phyloP scores from a whole-genome alignment of 73 alveolate species.

The Paramecium bursaria region DNA sequence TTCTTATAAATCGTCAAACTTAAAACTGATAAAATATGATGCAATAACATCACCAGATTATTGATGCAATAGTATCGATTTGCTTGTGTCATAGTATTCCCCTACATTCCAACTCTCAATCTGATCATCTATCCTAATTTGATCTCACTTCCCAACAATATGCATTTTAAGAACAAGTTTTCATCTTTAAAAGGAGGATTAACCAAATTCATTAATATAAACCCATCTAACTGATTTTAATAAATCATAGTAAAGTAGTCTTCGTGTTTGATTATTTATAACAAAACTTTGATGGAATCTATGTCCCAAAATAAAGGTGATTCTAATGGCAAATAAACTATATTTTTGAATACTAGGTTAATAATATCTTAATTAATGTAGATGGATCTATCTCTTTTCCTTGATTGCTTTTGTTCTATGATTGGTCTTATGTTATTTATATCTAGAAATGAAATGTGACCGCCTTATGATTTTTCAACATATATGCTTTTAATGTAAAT shows the following conservation, averaged over 20 bases:
- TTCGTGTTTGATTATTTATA: constrained; percentile 9
- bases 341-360: background rate
- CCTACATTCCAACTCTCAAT: background rate
- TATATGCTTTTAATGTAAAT: constrained; percentile 32
- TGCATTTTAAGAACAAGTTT: constrained; percentile 16
- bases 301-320: constrained; percentile 55
- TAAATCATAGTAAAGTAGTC: constrained; percentile 11
- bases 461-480: background rate
- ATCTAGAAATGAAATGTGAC: background rate
- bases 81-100: constrained; percentile 18
- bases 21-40: constrained; percentile 12
- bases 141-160: background rate
- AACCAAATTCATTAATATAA: constrained; percentile 5
- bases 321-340: constrained; percentile 9
- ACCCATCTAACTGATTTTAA: constrained; percentile 55
- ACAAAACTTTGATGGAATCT: constrained; percentile 18
- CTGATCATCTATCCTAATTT: background rate
- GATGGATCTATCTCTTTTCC: constrained; percentile 5
- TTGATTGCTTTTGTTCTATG: background rate
- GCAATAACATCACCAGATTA: constrained; percentile 13
- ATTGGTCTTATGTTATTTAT: too few relatives aligned
- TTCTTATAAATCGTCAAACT: constrained; percentile 38
- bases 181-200: constrained; percentile 56
- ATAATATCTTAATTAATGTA: constrained; percentile 42
- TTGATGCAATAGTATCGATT: constrained; percentile 9